A percentile compares a stretch with the other conserved stretches of the same genome.
phyloP scores from a whole-genome alignment of 495 filamentous ascomycete species.

The Bathelium albidoporum region DNA sequence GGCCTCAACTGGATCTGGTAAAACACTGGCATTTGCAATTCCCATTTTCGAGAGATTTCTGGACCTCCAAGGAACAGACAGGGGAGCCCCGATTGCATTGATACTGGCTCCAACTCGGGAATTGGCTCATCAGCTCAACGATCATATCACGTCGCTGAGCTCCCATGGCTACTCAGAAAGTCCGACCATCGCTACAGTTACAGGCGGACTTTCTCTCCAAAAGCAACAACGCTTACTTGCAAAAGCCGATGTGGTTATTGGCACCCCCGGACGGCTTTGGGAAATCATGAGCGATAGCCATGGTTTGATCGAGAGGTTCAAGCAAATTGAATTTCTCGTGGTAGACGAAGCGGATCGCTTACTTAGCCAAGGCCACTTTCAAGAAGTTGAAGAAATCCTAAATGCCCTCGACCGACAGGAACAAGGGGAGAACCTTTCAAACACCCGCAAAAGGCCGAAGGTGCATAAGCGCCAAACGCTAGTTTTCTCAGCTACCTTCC shows the following conservation, averaged over 20 bases:
- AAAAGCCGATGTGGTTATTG: constrained; percentile 75
- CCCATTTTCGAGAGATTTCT: constrained; percentile 63
- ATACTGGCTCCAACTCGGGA: constrained; percentile 88
- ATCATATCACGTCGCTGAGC: constrained; percentile 67
- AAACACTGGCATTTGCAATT: constrained; percentile 74
- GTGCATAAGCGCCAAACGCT: constrained; percentile 61
- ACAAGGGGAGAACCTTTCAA: constrained; percentile 22
- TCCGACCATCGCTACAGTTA: constrained; percentile 67
- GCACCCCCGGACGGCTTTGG: constrained; percentile 88
- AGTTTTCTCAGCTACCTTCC: constrained; percentile 94
- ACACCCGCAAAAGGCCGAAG: not conserved
- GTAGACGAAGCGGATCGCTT: constrained; percentile 92
- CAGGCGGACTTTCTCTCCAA: constrained; percentile 81
- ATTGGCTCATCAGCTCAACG: constrained; percentile 77
- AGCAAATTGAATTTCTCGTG: constrained; percentile 67
- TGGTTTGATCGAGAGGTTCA: constrained; percentile 54
- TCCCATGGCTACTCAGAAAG: constrained; percentile 44
- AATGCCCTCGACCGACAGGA: constrained; percentile 55
- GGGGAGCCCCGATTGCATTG: constrained; percentile 59
- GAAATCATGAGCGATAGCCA: constrained; percentile 67
- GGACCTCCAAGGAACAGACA: constrained; percentile 26
- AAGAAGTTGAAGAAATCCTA: constrained; percentile 81
- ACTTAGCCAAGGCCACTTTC: constrained; percentile 86
- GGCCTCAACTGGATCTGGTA: constrained; percentile 73
- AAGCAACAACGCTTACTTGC: constrained; percentile 78